Percentiles rank a stretch among this genome's conserved stretches.
These are phyloP conservation scores for Geoglossum cookeanum DNA, from an alignment of 2,329 filamentous ascomycete species.

Conservation along the genomic window DNA sequence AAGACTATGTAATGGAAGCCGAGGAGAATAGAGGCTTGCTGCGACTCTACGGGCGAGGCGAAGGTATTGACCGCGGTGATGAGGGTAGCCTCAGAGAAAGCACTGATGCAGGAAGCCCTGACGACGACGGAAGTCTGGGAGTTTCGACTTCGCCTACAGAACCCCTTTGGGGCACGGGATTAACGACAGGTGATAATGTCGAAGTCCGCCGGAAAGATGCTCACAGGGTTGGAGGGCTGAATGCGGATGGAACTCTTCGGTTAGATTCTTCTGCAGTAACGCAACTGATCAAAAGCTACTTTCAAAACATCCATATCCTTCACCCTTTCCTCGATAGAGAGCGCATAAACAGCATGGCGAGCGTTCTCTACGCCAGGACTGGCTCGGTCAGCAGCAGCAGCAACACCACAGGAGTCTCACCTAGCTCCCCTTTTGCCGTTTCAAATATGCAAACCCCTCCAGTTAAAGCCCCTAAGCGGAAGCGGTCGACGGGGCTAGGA, in stretches of 20 bases:
- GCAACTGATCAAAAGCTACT: slow-evolving; percentile 33
- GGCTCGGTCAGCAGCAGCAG: slow-evolving; percentile 16
- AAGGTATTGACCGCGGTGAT: slow-evolving; percentile 41
- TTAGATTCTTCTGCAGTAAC: slow-evolving; percentile 32
- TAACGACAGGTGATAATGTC: slow-evolving; percentile 10
- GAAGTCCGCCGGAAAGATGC: not conserved
- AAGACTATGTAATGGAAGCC: slow-evolving; percentile 54
- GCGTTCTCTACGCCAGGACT: slow-evolving; percentile 30
- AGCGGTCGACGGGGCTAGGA: slow-evolving; percentile 2
- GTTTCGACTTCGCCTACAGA: slow-evolving; percentile 24
- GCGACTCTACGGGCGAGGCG: slow-evolving; percentile 59
- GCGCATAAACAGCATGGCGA: slow-evolving; percentile 32
- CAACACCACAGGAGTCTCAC: not conserved
- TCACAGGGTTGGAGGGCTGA: slow-evolving; percentile 8
- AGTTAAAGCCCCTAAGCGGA: slow-evolving; percentile 4
- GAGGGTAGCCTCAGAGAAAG: slow-evolving; percentile 24
- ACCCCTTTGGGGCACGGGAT: slow-evolving; percentile 31
- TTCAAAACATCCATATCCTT: slow-evolving; percentile 40
- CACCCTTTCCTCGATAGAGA: slow-evolving; percentile 43
- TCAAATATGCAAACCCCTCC: not conserved
- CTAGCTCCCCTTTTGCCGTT: slow-evolving; percentile 19
- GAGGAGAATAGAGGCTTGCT: slow-evolving; percentile 59
- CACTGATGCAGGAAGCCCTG: slow-evolving; percentile 21
- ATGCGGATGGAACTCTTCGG: slow-evolving; percentile 30
- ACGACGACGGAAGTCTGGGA: slow-evolving; percentile 8